Conservation (phyloP, 495 filamentous ascomycete genomes). For the Penicillium dipodomyicola region DNA sequence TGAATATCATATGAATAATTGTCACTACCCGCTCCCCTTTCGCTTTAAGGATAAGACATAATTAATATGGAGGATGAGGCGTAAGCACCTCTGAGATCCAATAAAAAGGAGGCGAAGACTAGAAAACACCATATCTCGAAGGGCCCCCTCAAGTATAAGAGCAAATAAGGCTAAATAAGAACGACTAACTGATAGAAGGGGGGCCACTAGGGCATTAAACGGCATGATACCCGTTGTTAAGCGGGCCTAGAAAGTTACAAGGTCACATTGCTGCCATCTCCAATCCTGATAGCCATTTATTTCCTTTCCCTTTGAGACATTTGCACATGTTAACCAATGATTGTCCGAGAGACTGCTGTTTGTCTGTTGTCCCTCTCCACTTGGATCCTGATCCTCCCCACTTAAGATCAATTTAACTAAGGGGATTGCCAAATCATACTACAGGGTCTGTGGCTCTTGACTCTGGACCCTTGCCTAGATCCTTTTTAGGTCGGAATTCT, state of each 20-base stretch:
- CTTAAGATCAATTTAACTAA: background rate
- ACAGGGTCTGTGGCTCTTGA: background rate
- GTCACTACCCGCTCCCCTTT: no score
- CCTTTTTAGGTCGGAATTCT: background rate
- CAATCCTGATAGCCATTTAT: slow-evolving; percentile 19
- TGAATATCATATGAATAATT: no score
- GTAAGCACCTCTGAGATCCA: no score
- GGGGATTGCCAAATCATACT: background rate
- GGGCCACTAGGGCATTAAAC: slow-evolving; percentile 16
- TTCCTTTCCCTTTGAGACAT: slow-evolving; percentile 15
- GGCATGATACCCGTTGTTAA: slow-evolving; percentile 30
- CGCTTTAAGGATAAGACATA: no score
- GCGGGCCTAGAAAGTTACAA: slow-evolving; percentile 33
- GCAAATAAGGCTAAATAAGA: no score
- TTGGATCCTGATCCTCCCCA: slow-evolving; percentile 1
- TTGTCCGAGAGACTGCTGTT: background rate
- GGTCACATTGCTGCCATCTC: slow-evolving; percentile 26
- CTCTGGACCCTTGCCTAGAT: background rate
- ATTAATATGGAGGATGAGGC: no score
- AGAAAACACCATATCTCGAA: no score
- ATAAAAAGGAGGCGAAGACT: no score
- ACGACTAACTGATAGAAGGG: background rate
- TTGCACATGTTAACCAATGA: slow-evolving; percentile 20
- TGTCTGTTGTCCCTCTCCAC: background rate
- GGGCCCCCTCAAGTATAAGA: no score